Evolutionary conservation across 345 rosid species (phyloP).

Genomic region (Syzygium grande): DNA sequence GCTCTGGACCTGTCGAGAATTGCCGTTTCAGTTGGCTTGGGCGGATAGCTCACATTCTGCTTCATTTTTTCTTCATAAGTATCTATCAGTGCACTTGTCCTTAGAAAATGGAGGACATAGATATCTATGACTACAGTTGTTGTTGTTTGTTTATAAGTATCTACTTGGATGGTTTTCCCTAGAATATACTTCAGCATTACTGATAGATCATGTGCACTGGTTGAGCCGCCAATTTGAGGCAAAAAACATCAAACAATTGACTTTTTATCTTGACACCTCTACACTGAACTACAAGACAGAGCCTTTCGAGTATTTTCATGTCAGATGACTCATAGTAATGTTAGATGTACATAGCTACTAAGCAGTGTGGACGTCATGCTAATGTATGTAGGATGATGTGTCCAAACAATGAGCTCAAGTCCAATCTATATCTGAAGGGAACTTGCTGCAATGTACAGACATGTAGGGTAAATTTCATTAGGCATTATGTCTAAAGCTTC

Average conservation of each 20-base stretch:
- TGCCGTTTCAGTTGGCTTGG: neutral
- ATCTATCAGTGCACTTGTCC: neutral
- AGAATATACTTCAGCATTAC: neutral
- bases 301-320: neutral
- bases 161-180: neutral
- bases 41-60: neutral
- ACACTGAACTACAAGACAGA: neutral
- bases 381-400: neutral
- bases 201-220: neutral
- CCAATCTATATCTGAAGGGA: neutral
- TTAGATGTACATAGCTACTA: neutral
- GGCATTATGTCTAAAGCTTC: neutral
- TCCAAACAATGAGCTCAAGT: neutral
- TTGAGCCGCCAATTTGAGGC: neutral
- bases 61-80: neutral
- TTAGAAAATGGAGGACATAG: neutral
- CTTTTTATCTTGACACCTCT: neutral
- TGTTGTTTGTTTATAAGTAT: neutral
- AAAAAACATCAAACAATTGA: neutral
- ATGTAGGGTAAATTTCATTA: neutral
- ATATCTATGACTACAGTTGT: neutral
- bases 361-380: neutral
- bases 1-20: neutral
- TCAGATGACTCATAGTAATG: neutral
- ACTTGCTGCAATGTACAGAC: neutral